Percentiles rank a stretch among this genome's conserved stretches.
These are phyloP conservation scores for Parasitella parasitica DNA, from an alignment of 371 early-diverging fungal genomes.

Conservation along the genomic window DNA sequence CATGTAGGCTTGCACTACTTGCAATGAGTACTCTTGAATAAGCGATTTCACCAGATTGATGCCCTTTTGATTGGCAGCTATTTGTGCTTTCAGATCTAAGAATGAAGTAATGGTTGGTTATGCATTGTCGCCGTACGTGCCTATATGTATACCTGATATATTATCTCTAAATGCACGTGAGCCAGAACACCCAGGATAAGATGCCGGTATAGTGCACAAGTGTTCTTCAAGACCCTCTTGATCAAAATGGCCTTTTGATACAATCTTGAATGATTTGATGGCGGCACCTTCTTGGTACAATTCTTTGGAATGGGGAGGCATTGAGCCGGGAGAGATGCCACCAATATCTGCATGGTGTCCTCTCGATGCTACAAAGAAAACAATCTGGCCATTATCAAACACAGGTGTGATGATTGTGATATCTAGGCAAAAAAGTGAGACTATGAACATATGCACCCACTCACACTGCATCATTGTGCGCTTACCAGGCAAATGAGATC, in stretches of 20 bases:
- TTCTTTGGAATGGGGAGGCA: constrained; percentile 85
- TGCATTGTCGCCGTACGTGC: no score
- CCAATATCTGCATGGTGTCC: constrained; percentile 98
- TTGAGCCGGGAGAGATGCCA: constrained; percentile 78
- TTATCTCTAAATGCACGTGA: constrained; percentile 86
- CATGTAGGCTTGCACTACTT: constrained; percentile 96
- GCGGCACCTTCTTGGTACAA: constrained; percentile 95
- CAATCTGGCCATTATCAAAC: constrained; percentile 77
- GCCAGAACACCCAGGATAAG: constrained; percentile 85
- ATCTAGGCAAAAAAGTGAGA: constrained; percentile 47
- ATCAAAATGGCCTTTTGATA: constrained; percentile 79
- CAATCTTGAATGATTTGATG: constrained; percentile 86
- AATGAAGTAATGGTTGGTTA: background rate
- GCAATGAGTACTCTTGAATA: constrained; percentile 81
- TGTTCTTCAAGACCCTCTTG: constrained; percentile 69
- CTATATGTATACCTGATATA: constrained; percentile 66
- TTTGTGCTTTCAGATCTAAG: constrained; percentile 91
- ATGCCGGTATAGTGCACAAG: constrained; percentile 79
- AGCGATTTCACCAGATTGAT: constrained; percentile 80
- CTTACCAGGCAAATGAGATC: constrained; percentile 85
- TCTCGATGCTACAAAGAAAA: constrained; percentile 94
- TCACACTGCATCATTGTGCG: no score
- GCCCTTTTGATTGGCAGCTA: constrained; percentile 96
- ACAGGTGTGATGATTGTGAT: constrained; percentile 97
- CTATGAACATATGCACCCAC: no score